Percentiles rank a stretch among this genome's conserved stretches.
Conservation (phyloP, 208 protist genomes). For the Crithidia brevicula region DNA sequence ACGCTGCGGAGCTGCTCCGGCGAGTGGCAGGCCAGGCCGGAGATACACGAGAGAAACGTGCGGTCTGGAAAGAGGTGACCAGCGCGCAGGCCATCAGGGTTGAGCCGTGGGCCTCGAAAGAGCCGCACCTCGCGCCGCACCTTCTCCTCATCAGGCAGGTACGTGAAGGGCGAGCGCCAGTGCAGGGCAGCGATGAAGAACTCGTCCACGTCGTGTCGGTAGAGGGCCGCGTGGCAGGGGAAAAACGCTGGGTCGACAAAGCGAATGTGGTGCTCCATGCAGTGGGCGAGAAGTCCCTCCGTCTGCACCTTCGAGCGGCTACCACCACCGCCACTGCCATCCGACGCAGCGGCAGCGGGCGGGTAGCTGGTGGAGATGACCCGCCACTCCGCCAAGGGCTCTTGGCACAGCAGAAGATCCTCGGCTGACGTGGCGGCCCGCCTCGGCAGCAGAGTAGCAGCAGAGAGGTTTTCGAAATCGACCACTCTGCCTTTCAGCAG, state of each 20-base stretch:
- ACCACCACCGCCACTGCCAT: slow-evolving; percentile 10
- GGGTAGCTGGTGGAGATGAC: slow-evolving; percentile 32
- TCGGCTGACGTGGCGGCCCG: slow-evolving; percentile 22
- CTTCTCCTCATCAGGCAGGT: slow-evolving; percentile 34
- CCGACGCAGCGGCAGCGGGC: slow-evolving; percentile 6
- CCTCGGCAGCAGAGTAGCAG: slow-evolving; percentile 16
- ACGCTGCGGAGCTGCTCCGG: slow-evolving; percentile 36
- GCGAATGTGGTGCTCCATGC: slow-evolving; percentile 37
- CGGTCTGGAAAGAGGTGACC: slow-evolving; percentile 44
- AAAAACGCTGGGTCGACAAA: slow-evolving; percentile 66
- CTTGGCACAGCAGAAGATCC: slow-evolving; percentile 16
- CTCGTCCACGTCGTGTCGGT: slow-evolving; percentile 14
- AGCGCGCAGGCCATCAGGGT: slow-evolving; percentile 36
- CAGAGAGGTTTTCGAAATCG: slow-evolving; percentile 48
- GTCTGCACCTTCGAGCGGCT: neutral
- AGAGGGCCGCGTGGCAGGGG: slow-evolving; percentile 45
- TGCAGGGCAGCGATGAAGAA: slow-evolving; percentile 38
- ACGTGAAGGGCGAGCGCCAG: slow-evolving; percentile 53
- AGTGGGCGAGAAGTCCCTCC: slow-evolving; percentile 28
- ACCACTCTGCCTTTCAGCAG: slow-evolving; percentile 53
- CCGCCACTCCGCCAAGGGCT: slow-evolving; percentile 17
- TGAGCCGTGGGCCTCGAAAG: slow-evolving; percentile 39
- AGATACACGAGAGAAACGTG: slow-evolving; percentile 55
- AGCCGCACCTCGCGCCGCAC: slow-evolving; percentile 47
- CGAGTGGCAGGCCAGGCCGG: slow-evolving; percentile 32